Evolutionary conservation across 441 rosid species (phyloP).

Genomic region (Corymbia citriodora): DNA sequence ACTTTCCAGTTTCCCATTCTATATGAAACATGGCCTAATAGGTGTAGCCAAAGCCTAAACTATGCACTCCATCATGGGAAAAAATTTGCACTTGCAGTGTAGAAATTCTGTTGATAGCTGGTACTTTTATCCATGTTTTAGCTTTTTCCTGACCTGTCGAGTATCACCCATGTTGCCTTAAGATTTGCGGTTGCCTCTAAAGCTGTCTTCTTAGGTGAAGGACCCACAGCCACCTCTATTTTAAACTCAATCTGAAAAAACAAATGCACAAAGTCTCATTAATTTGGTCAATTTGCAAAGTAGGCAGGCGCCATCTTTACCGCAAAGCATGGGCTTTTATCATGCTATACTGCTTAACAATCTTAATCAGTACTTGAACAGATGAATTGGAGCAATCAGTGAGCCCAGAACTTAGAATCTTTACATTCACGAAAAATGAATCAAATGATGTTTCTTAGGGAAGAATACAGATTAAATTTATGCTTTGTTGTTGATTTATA

Average conservation of each 20-base stretch:
- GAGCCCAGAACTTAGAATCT: background rate
- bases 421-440: background rate
- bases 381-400: background rate
- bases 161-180: conserved; percentile 28
- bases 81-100: background rate
- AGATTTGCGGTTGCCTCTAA: conserved; percentile 27
- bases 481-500: background rate
- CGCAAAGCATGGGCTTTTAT: background rate
- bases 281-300: background rate
- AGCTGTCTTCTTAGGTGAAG: conserved; percentile 30
- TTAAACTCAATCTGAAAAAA: conserved; percentile 37
- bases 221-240: conserved; percentile 35
- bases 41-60: background rate
- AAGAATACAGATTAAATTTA: background rate
- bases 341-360: background rate
- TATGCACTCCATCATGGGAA: background rate
- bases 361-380: background rate
- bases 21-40: background rate
- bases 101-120: background rate
- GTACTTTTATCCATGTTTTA: background rate
- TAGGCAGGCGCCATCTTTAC: background rate
- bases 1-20: background rate
- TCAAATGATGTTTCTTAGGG: background rate
- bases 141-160: conserved; percentile 41
- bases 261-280: background rate